phyloP scores from a whole-genome alignment of 805 yeast species.

The Jamesozyma rosinii region DNA sequence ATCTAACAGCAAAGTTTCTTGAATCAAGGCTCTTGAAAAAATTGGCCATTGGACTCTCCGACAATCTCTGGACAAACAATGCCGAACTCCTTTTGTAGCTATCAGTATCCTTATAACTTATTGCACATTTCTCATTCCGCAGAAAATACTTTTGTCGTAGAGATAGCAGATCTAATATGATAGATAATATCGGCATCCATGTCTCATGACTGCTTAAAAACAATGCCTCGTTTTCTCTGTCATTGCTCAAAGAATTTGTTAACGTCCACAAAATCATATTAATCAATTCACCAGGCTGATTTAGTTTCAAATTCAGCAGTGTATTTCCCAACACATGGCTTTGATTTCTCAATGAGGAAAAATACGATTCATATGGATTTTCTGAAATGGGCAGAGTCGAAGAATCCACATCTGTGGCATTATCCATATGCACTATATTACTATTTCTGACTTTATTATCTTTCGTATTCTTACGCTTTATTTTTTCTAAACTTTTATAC shows the following conservation, averaged over 20 bases:
- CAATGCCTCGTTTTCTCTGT: constrained; percentile 1
- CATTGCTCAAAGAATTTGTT: constrained; percentile 13
- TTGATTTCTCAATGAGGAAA: constrained; percentile 17
- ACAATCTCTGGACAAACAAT: constrained; percentile 9
- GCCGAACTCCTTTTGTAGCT: neutral
- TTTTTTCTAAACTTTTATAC: neutral
- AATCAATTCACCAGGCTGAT: constrained; percentile 18
- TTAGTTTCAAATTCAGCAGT: constrained; percentile 14
- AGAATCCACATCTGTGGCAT: neutral
- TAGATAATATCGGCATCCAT: constrained; percentile 22
- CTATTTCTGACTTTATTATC: constrained; percentile 3
- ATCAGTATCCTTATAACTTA: neutral
- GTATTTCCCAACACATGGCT: constrained; percentile 14
- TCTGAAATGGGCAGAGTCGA: neutral
- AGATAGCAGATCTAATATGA: constrained; percentile 17
- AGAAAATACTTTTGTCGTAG: constrained; percentile 23
- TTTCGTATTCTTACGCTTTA: neutral
- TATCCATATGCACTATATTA: neutral
- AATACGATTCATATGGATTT: constrained; percentile 20
- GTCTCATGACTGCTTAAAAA: constrained; percentile 15
- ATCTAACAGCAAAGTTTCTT: constrained; percentile 8
- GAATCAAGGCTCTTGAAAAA: constrained; percentile 14
- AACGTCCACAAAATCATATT: constrained; percentile 25
- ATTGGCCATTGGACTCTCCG: constrained; percentile 16
- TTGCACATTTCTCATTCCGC: constrained; percentile 9